A percentile compares a stretch with the other conserved stretches of the same genome.
These are phyloP conservation scores for Camellia lanceoleosa DNA, from an alignment of 148 eudicot genomes.

Conservation along the genomic window DNA sequence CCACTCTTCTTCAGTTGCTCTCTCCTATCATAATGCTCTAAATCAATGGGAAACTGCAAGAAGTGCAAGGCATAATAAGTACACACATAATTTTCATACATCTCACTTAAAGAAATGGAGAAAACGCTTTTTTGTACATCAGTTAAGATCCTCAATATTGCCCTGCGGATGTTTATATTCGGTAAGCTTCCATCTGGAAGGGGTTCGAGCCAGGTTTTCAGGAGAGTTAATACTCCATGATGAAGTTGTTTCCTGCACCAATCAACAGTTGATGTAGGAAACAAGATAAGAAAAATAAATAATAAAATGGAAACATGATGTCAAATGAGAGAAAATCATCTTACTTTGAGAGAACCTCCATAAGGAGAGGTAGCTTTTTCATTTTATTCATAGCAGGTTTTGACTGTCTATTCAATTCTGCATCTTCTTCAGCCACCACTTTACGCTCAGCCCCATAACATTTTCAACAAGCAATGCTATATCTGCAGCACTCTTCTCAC, in stretches of 20 bases:
- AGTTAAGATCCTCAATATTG: slow-evolving; percentile 76
- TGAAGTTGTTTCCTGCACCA: slow-evolving; percentile 88
- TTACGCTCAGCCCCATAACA: slow-evolving; percentile 94
- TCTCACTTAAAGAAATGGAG: background rate
- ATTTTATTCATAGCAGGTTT: slow-evolving; percentile 93
- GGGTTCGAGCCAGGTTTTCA: slow-evolving; percentile 92
- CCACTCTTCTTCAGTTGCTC: slow-evolving; percentile 93
- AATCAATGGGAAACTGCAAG: slow-evolving; percentile 54
- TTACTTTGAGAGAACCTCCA: slow-evolving; percentile 82
- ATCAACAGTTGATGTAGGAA: slow-evolving; percentile 7
- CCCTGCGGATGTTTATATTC: slow-evolving; percentile 89
- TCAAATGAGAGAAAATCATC: slow-evolving; percentile 34
- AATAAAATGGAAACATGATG: background rate
- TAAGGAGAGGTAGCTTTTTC: slow-evolving; percentile 76
- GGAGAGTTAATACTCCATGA: slow-evolving; percentile 78
- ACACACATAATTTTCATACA: background rate
- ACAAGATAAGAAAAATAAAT: background rate
- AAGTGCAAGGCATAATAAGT: slow-evolving; percentile 14
- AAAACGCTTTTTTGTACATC: slow-evolving; percentile 54
- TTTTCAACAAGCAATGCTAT: slow-evolving; percentile 80
- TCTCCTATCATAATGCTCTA: slow-evolving; percentile 85
- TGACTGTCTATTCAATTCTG: slow-evolving; percentile 54
- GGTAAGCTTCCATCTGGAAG: slow-evolving; percentile 99
- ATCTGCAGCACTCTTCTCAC: slow-evolving; percentile 87
- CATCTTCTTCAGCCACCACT: slow-evolving; percentile 87